Evolutionary conservation across 768 basidiomycete genomes (phyloP), one percentile per base, ranked within the genome.

Genomic region (Collybia nuda): DNA sequence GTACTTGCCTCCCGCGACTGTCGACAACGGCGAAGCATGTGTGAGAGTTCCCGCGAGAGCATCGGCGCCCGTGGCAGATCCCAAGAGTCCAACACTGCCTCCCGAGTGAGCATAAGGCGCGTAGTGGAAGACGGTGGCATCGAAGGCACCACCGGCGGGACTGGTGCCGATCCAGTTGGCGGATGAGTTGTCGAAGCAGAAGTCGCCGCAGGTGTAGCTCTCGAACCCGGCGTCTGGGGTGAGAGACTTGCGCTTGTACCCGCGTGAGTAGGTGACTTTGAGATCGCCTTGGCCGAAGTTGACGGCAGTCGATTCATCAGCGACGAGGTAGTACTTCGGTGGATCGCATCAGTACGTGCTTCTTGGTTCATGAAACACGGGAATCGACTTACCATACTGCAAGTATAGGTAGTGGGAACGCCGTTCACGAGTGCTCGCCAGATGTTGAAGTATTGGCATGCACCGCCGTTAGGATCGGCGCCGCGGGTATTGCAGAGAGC

Each of bases 401-500:
- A 80, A 35, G 73, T 73, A 61, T 78, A 78, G 0, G 75, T 76
- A 2, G 74, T 77, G 0, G 78, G 76, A n/a, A 57, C 52, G 7
- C 74, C 76, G 49, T 73, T 59, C 0, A 77, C 73, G 24, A 78
- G 63, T 11, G 76, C 77, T 29, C 76, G 72, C 77, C 76, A 80
- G 64, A 79, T 78, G 55, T 80, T 80, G 63, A 80, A 77, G 66
- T 70, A 80, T 47, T 72, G 69, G 62, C 78, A 80, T 5, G 68
- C 70, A 40, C 77, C 78, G 23, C 76, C 76, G 26, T 54, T 54
- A 5, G 63, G 56, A 51, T 79, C 76, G 2, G 72, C 64, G 6
- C 66, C 71, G 23, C 76, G 71, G 11, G 62, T 64, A 48, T 75
- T 77, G 58, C 78, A 80, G 24, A 72, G 65, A 15, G 61, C 58